Evolutionary conservation across 306 rosid genomes (phyloP), one percentile per base, ranked within the genome.

Genomic region (Pterocarpus macrocarpus): DNA sequence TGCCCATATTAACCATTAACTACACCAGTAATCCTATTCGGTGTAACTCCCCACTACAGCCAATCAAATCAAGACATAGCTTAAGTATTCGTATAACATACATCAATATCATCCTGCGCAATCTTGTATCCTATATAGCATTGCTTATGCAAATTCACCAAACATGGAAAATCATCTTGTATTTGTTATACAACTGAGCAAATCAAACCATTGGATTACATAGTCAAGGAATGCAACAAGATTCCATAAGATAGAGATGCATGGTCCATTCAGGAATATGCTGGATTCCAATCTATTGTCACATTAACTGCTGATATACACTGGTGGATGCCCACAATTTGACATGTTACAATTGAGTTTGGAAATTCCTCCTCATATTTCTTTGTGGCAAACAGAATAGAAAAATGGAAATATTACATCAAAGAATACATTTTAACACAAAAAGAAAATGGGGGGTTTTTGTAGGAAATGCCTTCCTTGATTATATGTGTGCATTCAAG

Each of bases 331-430:
- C 59, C 57, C 45, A 68, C 32, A 58, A 75, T 2, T 4, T 34
- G 71, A 59, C 47, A 36, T 66, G 85, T 59, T 58, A 65, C 70
- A 62, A 13, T n/a, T 76, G 78, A 62, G 56, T 70, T 77, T 36
- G 44, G 72, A 12, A 35, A 34, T 74, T 62, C 52, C 34, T 17
- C 30, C 56, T 36, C 3, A 64, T 73, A 17, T 52, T 77, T 77
- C 66, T 78, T 62, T 64, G 62, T 34, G 58, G 79, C 73, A 79
- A 59, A 49, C 63, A 28, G 32, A 50, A 49, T 17, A 38, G 36
- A 45, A 44, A 33, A 75, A 33, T 16, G 69, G 50, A 47, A 56
- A 57, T 72, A 75, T 76, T 77, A 77, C 69, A 69, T 32, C 22
- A 66, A 77, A 17, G 56, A 49, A 58, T 50, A 77, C 32, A 30